Evolutionary conservation across 1,284 basidiomycete species (phyloP).

Genomic region (Vanrija humicola): DNA sequence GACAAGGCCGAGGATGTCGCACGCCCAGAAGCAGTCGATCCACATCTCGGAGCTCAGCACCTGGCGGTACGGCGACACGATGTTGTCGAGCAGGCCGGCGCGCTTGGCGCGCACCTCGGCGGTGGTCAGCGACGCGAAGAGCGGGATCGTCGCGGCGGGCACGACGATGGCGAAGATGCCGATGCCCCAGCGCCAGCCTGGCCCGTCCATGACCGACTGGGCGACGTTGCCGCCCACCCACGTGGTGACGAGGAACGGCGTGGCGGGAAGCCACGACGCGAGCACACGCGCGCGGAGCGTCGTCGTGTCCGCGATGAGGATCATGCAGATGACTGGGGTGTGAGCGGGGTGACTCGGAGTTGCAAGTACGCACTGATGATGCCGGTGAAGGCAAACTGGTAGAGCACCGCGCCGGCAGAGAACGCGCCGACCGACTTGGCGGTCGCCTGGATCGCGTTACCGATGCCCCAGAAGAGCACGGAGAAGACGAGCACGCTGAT

Average conservation of each 20-base stretch:
- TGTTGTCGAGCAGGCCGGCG: slow-evolving; percentile 22
- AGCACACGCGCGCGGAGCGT: slow-evolving; percentile 49
- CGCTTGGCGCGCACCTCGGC: slow-evolving; percentile 32
- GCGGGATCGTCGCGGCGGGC: slow-evolving; percentile 41
- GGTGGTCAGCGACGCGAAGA: slow-evolving; percentile 37
- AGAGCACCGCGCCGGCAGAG: slow-evolving; percentile 44
- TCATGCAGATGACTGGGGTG: slow-evolving; percentile 38
- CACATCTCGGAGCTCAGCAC: slow-evolving; percentile 12
- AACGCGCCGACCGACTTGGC: slow-evolving; percentile 38
- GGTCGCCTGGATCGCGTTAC: slow-evolving; percentile 42
- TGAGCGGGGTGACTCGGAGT: neutral
- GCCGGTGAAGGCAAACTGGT: slow-evolving; percentile 42
- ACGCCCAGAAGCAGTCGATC: slow-evolving; percentile 48
- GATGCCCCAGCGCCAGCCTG: slow-evolving; percentile 50
- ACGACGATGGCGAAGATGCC: slow-evolving; percentile 52
- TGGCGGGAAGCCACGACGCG: slow-evolving; percentile 49
- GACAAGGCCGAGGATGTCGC: slow-evolving; percentile 46
- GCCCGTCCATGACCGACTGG: slow-evolving; percentile 22
- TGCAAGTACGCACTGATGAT: slow-evolving; percentile 17
- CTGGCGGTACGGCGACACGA: slow-evolving; percentile 31
- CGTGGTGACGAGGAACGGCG: slow-evolving; percentile 43
- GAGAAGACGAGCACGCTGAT: slow-evolving; percentile 41
- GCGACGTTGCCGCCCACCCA: slow-evolving; percentile 22
- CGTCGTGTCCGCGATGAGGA: slow-evolving; percentile 50
- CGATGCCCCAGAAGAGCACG: slow-evolving; percentile 45